Evolutionary conservation across 228 moss, liverwort and hornwort species (phyloP).

Genomic region (Sphagnum fallax): DNA sequence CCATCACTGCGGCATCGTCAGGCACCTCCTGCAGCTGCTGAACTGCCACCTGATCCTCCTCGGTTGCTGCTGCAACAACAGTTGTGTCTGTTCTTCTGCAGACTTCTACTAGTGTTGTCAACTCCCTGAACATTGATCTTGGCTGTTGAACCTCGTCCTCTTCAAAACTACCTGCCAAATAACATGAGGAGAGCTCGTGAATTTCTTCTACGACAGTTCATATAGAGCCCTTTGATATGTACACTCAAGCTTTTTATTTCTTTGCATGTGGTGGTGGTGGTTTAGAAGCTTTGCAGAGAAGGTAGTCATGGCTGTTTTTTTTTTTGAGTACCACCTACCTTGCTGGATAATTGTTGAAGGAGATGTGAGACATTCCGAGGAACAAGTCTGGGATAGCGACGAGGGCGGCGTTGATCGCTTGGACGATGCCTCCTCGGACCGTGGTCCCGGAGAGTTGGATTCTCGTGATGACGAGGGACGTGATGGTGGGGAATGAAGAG

Average conservation of each 20-base stretch:
- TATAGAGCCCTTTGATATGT: too few relatives aligned
- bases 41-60: slow-evolving; percentile 53
- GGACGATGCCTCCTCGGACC: slow-evolving; percentile 28
- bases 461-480: slow-evolving; percentile 16
- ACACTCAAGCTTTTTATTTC: too few relatives aligned
- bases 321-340: slow-evolving; percentile 18
- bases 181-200: background rate
- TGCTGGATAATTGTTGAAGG: slow-evolving; percentile 75
- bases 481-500: slow-evolving; percentile 4
- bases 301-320: too few relatives aligned
- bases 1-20: slow-evolving; percentile 21
- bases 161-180: slow-evolving; percentile 2
- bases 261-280: background rate
- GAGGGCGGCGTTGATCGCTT: slow-evolving; percentile 36
- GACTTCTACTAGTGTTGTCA: background rate
- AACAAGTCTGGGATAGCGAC: slow-evolving; percentile 21
- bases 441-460: slow-evolving; percentile 11
- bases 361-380: slow-evolving; percentile 46
- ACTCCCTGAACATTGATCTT: slow-evolving; percentile 2
- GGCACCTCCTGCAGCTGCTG: slow-evolving; percentile 17
- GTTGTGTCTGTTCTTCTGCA: too few relatives aligned
- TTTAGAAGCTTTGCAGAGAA: too few relatives aligned
- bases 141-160: slow-evolving; percentile 54
- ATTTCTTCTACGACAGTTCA: too few relatives aligned
- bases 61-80: background rate